Percentiles rank a stretch among this genome's conserved stretches.
These are phyloP conservation scores for Microbotryum lychnidis-dioicae DNA, from an alignment of 1,284 basidiomycete species.

Conservation along the genomic window DNA sequence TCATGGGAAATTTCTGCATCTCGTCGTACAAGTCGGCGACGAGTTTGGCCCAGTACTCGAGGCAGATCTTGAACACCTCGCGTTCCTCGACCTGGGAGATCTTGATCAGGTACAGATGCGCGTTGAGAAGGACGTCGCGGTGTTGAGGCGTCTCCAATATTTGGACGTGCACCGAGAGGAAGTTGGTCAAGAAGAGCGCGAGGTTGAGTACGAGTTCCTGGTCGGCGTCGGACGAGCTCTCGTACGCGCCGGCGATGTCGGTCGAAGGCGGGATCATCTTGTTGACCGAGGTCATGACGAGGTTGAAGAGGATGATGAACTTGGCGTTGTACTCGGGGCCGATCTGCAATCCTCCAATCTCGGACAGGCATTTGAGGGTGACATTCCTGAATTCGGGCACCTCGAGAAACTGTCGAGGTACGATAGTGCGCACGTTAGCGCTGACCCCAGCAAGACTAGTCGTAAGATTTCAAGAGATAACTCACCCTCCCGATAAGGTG, in stretches of 20 bases:
- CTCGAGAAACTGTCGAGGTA: slow-evolving; percentile 71
- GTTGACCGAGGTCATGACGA: slow-evolving; percentile 95
- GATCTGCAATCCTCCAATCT: slow-evolving; percentile 84
- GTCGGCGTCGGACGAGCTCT: slow-evolving; percentile 80
- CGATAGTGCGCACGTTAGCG: neutral
- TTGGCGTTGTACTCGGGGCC: slow-evolving; percentile 98
- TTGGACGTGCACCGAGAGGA: slow-evolving; percentile 78
- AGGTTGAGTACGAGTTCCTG: slow-evolving; percentile 98
- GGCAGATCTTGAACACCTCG: slow-evolving; percentile 98
- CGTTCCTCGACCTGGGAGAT: slow-evolving; percentile 97
- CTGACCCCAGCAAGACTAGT: neutral
- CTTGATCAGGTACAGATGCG: slow-evolving; percentile 98
- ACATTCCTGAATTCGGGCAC: slow-evolving; percentile 95
- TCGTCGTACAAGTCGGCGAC: slow-evolving; percentile 98
- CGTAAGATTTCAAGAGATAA: slow-evolving; percentile 21
- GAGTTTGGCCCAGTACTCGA: slow-evolving; percentile 99
- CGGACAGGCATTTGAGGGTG: slow-evolving; percentile 94
- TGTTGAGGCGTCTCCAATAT: slow-evolving; percentile 86
- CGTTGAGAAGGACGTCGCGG: slow-evolving; percentile 88
- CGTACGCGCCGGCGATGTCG: slow-evolving; percentile 85
- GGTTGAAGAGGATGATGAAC: slow-evolving; percentile 90
- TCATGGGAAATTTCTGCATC: slow-evolving; percentile 82
- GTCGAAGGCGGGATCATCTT: slow-evolving; percentile 96
- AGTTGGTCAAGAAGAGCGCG: slow-evolving; percentile 93
- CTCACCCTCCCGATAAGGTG: slow-evolving; percentile 76